Evolutionary conservation across 768 basidiomycete species (phyloP), one percentile per base, ranked within the genome.

Genomic region (Pluteus cervinus): DNA sequence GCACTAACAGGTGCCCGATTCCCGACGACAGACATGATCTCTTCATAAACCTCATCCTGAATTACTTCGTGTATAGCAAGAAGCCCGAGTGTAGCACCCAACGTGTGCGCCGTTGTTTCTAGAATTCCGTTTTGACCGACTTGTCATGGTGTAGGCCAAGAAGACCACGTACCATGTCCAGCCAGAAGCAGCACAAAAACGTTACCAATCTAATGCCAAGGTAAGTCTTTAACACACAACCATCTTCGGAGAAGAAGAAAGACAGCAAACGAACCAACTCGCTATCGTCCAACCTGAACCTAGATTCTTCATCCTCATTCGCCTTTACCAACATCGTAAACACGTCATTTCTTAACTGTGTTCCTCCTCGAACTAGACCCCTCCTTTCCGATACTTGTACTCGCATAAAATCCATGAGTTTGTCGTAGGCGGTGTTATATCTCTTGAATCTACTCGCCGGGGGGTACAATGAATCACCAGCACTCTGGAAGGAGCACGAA

Each of bases 131-230:
- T 39, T 12, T 35, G 17, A 24, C 16, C 24, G 10, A 32, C 17
- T 30, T 16, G 9, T 15, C n/a, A 9, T 14, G 12, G 4, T 12
- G 8, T 24, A 26, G 15, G 17, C 1, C 11, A 12, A 34, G 4
- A 7, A 25, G 16, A 25, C 6, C 6, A 43, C 57, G 24, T 42
- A 68, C 75, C 77, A 50, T 79, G 74, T 9, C 79, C 78, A 29
- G 78, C 76, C 26, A 79, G 69, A 16, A 81, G 54, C 49, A 75
- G 58, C 8, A 66, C 45, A 43, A 65, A 77, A 1, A 74, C 48
- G 34, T 77, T 78, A 4, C 74, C 75, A 33, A 75, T 71, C 73
- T 74, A 39, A 25, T 25, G 2, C 32, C 25, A 17, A 22, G 25
- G n/a, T 28, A 24, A 29, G 35, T 24, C 17, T n/a, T n/a, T n/a